Evolutionary conservation across 768 basidiomycete genomes (phyloP), one percentile per base, ranked within the genome.

Genomic region (Multifurca ochricompacta): DNA sequence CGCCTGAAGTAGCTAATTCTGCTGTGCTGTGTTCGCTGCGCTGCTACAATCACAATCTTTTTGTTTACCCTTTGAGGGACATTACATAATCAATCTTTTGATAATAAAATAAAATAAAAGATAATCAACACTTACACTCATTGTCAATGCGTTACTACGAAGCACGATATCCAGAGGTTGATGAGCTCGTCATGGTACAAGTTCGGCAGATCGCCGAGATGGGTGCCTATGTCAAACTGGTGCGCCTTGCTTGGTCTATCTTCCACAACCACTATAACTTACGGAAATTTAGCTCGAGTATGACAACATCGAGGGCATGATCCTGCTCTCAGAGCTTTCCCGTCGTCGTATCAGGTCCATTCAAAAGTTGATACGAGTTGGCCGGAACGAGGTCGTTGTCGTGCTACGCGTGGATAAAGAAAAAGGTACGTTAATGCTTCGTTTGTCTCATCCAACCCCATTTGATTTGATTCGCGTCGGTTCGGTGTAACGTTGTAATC

Each of bases 301-400:
- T 66, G 95, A 99, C 70, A 94, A 94, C 68, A 96, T 94, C 48
- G 96, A 99, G 69, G 96, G 96, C 62, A 99, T 99, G 96, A 99
- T 99, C 62, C 73, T 98, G 11, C 83, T 99, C n/a, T 96, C 96
- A 2, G 96, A 98, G 68, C 84, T 99, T 2, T 98, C 94, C 4
- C 74, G 96, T 64, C 78, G 96, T 64, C 95, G 95, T 65, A 99
- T 99, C 65, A 73, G 95, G 62, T 94, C 91, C 6, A 96, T 99
- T 28, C 95, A 98, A 70, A 99, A 98, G 69, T 80, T 99, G 54
- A 99, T 99, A 68, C 78, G 94, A 32, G 92, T 98, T 7, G 96
- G 96, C 19, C 79, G 96, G 64, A 99, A 99, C 69, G 95, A 98
- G 67, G 95, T 97, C 58, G 96, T 98, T 56, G 94, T 99, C 60